These are phyloP conservation scores for Xylaria telfairii DNA, from an alignment of 495 filamentous ascomycete species.

Conservation along the genomic window DNA sequence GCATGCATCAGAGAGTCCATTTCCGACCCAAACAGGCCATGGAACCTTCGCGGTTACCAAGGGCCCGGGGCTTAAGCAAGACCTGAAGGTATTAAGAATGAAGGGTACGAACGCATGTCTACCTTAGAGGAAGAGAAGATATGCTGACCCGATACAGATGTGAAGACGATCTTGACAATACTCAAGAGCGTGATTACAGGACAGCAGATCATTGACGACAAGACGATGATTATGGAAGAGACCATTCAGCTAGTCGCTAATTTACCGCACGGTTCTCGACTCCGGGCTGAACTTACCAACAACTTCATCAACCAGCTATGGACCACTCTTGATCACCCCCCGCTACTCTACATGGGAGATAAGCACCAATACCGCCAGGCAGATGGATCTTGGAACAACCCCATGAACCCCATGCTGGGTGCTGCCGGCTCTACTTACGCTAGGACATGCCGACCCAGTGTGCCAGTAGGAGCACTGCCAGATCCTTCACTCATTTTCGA, in stretches of 20 bases:
- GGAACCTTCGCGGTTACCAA: constrained; percentile 53
- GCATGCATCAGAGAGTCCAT: constrained; percentile 66
- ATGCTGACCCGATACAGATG: constrained; percentile 37
- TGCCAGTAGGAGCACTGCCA: constrained; percentile 69
- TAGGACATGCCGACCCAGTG: constrained; percentile 52
- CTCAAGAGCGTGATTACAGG: constrained; percentile 48
- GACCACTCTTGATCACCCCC: constrained; percentile 65
- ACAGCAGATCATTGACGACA: constrained; percentile 69
- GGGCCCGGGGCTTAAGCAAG: constrained; percentile 63
- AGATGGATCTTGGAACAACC: constrained; percentile 70
- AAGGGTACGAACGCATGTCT: constrained; percentile 39
- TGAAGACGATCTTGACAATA: constrained; percentile 47
- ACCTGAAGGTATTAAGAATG: constrained; percentile 62
- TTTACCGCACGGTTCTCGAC: constrained; percentile 67
- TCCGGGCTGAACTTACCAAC: constrained; percentile 69
- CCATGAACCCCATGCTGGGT: constrained; percentile 51
- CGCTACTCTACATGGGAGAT: constrained; percentile 65
- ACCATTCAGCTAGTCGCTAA: constrained; percentile 75
- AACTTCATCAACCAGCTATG: constrained; percentile 74
- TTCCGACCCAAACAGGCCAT: constrained; percentile 70
- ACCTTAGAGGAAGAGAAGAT: background rate
- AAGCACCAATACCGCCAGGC: constrained; percentile 71
- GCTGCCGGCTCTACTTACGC: constrained; percentile 67
- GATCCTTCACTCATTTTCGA: constrained; percentile 83
- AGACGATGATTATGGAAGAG: constrained; percentile 81